Percentiles rank a stretch among this genome's conserved stretches.
Evolutionary conservation across 345 rosid genomes (phyloP).

Genomic region (Syzygium oleosum): DNA sequence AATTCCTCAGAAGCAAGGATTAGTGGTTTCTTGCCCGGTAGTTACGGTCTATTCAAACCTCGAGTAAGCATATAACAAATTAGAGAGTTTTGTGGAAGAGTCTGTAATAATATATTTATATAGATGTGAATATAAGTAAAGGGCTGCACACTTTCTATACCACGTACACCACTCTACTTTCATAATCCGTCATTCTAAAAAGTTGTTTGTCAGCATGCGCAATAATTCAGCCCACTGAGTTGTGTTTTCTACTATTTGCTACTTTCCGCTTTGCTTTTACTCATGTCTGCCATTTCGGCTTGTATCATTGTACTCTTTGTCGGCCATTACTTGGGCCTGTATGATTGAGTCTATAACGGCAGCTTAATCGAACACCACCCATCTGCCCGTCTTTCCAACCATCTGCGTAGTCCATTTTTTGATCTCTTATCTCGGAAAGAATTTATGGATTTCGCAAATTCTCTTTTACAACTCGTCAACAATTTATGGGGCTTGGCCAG

Average conservation of each 20-base stretch:
- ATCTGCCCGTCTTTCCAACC: not conserved
- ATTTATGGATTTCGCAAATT: not conserved
- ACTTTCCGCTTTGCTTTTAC: not conserved
- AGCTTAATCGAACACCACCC: not conserved
- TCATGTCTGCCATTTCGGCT: not conserved
- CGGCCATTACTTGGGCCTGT: too few species aligned
- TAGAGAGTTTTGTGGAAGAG: too few species aligned
- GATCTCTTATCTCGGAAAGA: not conserved
- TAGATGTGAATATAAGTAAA: too few species aligned
- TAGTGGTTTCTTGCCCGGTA: rapidly evolving
- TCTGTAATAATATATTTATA: too few species aligned
- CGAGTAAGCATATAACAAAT: too few species aligned
- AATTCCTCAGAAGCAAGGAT: rapidly evolving
- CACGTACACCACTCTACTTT: too few species aligned
- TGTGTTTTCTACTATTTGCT: not conserved
- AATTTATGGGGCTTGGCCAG: not conserved
- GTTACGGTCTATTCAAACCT: too few species aligned
- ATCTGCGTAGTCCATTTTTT: not conserved
- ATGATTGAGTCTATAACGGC: not conserved
- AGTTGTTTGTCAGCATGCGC: not conserved
- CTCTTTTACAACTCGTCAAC: not conserved
- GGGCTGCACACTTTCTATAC: too few species aligned
- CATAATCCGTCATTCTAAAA: too few species aligned
- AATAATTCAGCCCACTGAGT: not conserved
- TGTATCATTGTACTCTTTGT: too few species aligned